phyloP scores from a whole-genome alignment of 106 monocot genomes.

The Phalaenopsis equestris region DNA sequence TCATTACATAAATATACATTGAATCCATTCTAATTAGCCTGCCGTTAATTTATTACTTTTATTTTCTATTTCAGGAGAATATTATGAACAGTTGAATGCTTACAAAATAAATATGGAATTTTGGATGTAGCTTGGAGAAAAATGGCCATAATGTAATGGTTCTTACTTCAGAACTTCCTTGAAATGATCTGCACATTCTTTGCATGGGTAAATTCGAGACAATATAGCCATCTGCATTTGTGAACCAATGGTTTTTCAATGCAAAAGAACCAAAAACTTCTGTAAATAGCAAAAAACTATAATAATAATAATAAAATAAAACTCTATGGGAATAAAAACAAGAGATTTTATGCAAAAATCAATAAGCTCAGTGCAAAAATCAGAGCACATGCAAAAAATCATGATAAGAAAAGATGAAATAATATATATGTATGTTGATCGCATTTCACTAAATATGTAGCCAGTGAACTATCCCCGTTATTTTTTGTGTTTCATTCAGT shows the following conservation, averaged over 20 bases:
- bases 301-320: neutral
- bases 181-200: constrained; percentile 86
- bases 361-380: neutral
- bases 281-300: no score
- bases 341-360: neutral
- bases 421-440: no score
- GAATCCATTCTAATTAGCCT: neutral
- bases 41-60: neutral
- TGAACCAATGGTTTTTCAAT: constrained; percentile 9
- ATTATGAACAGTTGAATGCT: neutral
- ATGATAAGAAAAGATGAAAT: neutral
- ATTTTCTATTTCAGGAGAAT: neutral
- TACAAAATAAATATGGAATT: neutral
- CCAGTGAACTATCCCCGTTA: no score
- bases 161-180: constrained; percentile 88
- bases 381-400: neutral
- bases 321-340: neutral
- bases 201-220: constrained; percentile 88
- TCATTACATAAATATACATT: neutral
- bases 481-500: no score
- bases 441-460: no score
- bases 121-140: neutral
- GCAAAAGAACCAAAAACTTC: neutral
- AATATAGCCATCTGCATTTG: constrained; percentile 69
- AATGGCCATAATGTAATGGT: neutral